Base-by-base conservation (phyloP, 2,329 filamentous ascomycete species). In the Phyllosticta ampelicida region DNA sequence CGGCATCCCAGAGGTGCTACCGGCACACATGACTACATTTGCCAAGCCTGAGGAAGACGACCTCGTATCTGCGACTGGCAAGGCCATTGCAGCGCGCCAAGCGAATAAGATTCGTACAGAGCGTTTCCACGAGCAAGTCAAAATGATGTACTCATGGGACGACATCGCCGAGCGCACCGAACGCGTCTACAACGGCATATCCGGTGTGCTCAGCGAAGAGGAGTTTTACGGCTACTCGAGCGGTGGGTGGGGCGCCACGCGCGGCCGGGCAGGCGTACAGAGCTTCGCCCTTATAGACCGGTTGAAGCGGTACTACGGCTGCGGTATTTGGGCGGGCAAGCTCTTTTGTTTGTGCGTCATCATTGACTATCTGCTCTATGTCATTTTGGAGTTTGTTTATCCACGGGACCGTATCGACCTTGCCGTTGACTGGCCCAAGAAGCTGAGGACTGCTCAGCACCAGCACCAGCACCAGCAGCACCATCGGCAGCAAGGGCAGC, bases 71-170 rank as follows among this genome's bases (percentile, higher is more conserved):
- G 94, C 92, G 3, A 96, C 95, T 0, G 88, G 89, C 18, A 86
- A 86, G 63, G 94, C 95, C 18, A 97, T 99, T 61, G 86, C 85
- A 0, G 86, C 89, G 28, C 79, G 99, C 58, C 85, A 92, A 51
- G 87, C 86, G 5, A 92, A 91, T 64, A 89, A 86, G 65, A 87
- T 99, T 26, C 85, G 90, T 62, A 95, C 94, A 0, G 92, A 97
- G 70, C 83, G 86, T 49, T 99, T 99, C 68, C 94, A 99, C 70
- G 92, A 96, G 64, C 89, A 97, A 72, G 94, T 99, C 62, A 90
- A 92, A 72, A 89, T 88, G 76, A 97, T 97, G 94, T 99, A 99
- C 75, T 95, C 90, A 1, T 99, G 94, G 94, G 89, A 89, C 26
- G 92, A 99, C 70, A 92, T 99, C 26, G 94, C 94, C 13, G 82